Percentiles rank a stretch among this genome's conserved stretches.
Evolutionary conservation across 129 eudicot genomes (phyloP).

Genomic region (Sambucus nigra): DNA sequence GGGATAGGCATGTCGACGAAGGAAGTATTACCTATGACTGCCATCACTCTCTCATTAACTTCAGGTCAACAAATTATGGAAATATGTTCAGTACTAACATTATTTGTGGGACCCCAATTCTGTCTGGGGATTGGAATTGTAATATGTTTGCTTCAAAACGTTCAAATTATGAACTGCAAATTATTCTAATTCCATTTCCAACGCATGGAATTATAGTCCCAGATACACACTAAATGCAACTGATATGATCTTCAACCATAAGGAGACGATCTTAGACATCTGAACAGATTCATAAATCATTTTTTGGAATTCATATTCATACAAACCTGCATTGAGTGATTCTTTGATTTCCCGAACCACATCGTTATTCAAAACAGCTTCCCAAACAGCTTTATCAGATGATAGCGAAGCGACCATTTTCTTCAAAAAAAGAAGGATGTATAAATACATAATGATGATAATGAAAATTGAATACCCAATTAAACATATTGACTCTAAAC

Average conservation of each 20-base stretch:
- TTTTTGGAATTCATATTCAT: neutral
- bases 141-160: too few relatives aligned
- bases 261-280: neutral
- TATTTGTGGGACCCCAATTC: too few relatives aligned
- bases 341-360: constrained; percentile 69
- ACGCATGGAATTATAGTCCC: too few relatives aligned
- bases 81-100: too few relatives aligned
- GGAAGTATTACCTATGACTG: too few relatives aligned
- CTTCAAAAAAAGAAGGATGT: constrained; percentile 21
- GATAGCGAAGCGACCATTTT: constrained; percentile 77
- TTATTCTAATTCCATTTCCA: neutral
- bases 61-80: too few relatives aligned
- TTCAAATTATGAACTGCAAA: neutral
- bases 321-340: constrained; percentile 48
- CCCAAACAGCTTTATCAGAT: constrained; percentile 81
- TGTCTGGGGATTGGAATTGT: too few relatives aligned
- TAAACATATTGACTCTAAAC: too few relatives aligned
- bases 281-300: neutral
- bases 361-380: constrained; percentile 85
- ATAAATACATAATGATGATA: neutral
- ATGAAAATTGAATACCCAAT: neutral
- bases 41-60: too few relatives aligned
- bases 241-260: neutral
- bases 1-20: too few relatives aligned
- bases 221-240: too few relatives aligned